Evolutionary conservation across 495 filamentous ascomycete genomes (phyloP), one percentile per base, ranked within the genome.

Genomic region (Haplographium delicatum): DNA sequence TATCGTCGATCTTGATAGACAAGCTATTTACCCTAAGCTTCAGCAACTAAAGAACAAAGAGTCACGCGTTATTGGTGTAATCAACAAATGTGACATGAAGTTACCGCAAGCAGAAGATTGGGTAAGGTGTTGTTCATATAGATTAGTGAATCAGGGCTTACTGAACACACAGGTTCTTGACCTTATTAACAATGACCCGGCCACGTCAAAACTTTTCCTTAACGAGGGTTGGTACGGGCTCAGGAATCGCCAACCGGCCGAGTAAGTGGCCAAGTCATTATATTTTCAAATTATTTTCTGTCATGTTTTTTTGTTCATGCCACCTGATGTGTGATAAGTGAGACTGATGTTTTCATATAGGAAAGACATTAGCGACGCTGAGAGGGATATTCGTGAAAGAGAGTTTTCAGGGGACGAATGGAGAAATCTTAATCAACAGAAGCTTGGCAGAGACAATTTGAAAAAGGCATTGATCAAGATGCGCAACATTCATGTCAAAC

Each of bases 181-280:
- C 33, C 30, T 46, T 13, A 45, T 53, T 16, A 7, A 33, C 18
- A 46, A 53, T 40, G 42, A 24, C 20, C 38, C 16, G 5, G 24
- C 20, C 7, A 9, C 26, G 15, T 40, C 33, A 5, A 28, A 39
- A 23, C 13, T 25, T 5, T 31, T 38, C 11, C 27, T 45, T 2
- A 43, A 46, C 3, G 41, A 53, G 20, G 50, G 50, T 15, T 53
- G 50, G 50, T 53, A 20, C 34, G 50, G 50, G n/a, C 34, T 53
- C 8, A 15, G 50, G 39, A 53, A 53, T 27, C 19, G 50, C n/a
- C 8, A 7, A 8, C 13, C 38, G 9, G 16, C 42, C 1, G 50
- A 53, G 19, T 11, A 20, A n/a, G n/a, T n/a, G n/a, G n/a, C n/a
- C n/a, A n/a, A n/a, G n/a, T n/a, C n/a, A n/a, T n/a, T n/a, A n/a